phyloP scores from a whole-genome alignment of 805 yeast genomes.

The Metschnikowia proteae region DNA sequence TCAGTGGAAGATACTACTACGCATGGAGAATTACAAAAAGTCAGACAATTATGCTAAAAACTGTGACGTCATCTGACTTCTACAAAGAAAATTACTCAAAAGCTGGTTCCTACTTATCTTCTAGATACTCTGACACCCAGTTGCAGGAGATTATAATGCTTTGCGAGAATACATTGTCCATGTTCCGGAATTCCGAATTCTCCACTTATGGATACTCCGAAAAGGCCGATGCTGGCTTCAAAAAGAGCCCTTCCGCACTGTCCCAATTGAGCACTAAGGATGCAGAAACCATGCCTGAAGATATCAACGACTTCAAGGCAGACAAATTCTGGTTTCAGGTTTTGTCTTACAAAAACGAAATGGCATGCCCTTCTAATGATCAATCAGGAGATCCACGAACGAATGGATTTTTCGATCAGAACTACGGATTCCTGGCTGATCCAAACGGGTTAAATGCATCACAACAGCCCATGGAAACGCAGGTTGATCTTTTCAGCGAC shows the following conservation, averaged over 20 bases:
- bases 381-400: background rate
- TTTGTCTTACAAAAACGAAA: constrained; percentile 27
- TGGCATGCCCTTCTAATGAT: background rate
- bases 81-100: constrained; percentile 22
- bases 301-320: constrained; percentile 24
- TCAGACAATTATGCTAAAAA: constrained; percentile 37
- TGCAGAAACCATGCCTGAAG: constrained; percentile 4
- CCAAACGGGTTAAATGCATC: background rate
- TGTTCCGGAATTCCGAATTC: constrained; percentile 12
- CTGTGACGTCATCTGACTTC: constrained; percentile 32
- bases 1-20: constrained; percentile 58
- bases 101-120: constrained; percentile 14
- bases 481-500: constrained; percentile 27
- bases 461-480: constrained; percentile 3
- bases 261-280: constrained; percentile 1
- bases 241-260: background rate
- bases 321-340: constrained; percentile 36
- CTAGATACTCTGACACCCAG: constrained; percentile 20
- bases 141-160: constrained; percentile 24
- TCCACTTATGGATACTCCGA: constrained; percentile 13
- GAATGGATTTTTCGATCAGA: background rate
- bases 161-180: constrained; percentile 13
- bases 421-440: background rate
- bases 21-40: constrained; percentile 69
- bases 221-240: constrained; percentile 9